These are phyloP conservation scores for Fusarium sp. DNA, from an alignment of 2,329 filamentous ascomycete species.

Conservation along the genomic window DNA sequence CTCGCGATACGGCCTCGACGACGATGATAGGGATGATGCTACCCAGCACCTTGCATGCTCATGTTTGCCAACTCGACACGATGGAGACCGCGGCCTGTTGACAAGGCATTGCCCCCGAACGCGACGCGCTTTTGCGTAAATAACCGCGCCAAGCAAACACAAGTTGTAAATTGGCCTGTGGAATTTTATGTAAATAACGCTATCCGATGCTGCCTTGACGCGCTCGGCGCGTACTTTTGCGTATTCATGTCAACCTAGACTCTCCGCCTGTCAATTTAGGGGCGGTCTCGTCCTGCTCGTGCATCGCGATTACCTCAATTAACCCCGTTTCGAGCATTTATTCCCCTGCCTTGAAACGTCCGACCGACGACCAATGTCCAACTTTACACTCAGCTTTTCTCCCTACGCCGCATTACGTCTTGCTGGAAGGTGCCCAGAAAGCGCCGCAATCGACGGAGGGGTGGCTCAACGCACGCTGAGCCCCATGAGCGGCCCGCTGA, in stretches of 20 bases:
- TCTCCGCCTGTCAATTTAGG: neutral
- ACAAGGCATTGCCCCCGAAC: neutral
- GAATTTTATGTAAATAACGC: neutral
- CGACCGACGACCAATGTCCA: neutral
- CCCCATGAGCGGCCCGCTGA: neutral
- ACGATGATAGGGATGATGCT: neutral
- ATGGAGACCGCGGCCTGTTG: neutral
- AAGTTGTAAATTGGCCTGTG: neutral
- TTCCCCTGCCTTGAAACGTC: neutral
- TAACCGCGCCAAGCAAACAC: neutral
- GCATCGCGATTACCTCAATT: neutral
- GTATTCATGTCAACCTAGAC: neutral
- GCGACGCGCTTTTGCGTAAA: neutral
- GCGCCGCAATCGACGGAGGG: neutral
- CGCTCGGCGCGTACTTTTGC: neutral
- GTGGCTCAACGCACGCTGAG: neutral
- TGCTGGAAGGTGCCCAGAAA: neutral
- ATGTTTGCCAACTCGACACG: neutral
- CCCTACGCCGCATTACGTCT: neutral
- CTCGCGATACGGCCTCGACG: neutral
- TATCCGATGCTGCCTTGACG: neutral
- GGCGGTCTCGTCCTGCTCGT: neutral
- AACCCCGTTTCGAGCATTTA: neutral
- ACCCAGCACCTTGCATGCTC: neutral
- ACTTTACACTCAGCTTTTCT: neutral